Conservation (phyloP, 768 basidiomycete genomes). For the Tricholoma sp. region DNA sequence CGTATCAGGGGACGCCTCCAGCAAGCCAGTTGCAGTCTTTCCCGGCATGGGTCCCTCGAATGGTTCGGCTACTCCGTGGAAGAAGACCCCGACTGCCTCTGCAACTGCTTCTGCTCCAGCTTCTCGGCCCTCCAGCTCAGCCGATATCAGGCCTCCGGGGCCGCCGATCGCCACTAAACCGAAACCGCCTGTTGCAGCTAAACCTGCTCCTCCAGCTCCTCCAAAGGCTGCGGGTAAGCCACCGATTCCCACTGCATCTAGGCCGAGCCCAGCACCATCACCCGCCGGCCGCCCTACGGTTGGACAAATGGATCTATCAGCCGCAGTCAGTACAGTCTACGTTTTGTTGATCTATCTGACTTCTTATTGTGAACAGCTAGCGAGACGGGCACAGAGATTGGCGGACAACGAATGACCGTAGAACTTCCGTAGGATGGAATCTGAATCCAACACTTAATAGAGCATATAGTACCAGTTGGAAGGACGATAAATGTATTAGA, state of each 20-base stretch:
- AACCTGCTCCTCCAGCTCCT: slow-evolving; percentile 3
- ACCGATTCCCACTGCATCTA: slow-evolving; percentile 52
- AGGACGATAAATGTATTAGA: slow-evolving; percentile 14
- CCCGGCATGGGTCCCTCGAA: slow-evolving; percentile 68
- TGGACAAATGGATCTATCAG: slow-evolving; percentile 77
- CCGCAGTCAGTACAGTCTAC: slow-evolving; percentile 55
- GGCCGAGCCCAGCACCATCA: slow-evolving; percentile 38
- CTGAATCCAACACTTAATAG: slow-evolving; percentile 7
- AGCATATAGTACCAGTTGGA: slow-evolving; percentile 7
- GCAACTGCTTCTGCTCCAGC: slow-evolving; percentile 35
- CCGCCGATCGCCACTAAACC: slow-evolving; percentile 58
- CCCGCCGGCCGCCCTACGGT: slow-evolving; percentile 31
- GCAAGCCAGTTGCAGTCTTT: slow-evolving; percentile 79
- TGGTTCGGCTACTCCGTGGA: slow-evolving; percentile 72
- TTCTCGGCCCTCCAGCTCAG: slow-evolving; percentile 49
- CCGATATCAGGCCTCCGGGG: slow-evolving; percentile 42
- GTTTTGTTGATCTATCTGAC: background rate
- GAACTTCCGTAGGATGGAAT: slow-evolving; percentile 1
- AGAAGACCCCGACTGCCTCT: slow-evolving; percentile 40
- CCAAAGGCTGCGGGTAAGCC: slow-evolving; percentile 54
- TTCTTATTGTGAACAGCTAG: slow-evolving; percentile 43
- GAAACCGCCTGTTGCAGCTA: slow-evolving; percentile 11
- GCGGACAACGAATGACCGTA: slow-evolving; percentile 35
- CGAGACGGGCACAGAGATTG: slow-evolving; percentile 70
- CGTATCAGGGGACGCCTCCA: slow-evolving; percentile 51